Evolutionary conservation across 2,329 filamentous ascomycete species (phyloP), one percentile per base, ranked within the genome.

Genomic region (Pochonia chlamydosporia): DNA sequence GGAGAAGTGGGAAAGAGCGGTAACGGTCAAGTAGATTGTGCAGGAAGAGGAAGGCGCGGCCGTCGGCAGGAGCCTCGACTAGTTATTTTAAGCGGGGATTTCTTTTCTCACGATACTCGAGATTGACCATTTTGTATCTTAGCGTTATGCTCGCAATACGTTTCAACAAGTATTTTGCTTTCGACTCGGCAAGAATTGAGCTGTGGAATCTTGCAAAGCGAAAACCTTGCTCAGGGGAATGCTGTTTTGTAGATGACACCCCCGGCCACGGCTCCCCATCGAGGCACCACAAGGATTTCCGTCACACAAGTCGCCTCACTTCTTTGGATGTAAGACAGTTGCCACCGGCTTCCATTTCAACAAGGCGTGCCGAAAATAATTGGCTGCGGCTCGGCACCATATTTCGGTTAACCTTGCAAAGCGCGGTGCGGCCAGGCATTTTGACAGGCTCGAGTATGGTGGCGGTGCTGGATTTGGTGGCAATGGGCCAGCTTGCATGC

Each of bases 11-110:
- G 26, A 39, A 23, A 10, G 16, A 20, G 35, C 35, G 20, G 35
- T n/a, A 23, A 10, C 20, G 20, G 20, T 39, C 18, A 23, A 39
- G 9, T 11, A 36, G 33, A 36, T 36, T 36, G 33, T 36, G 33
- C 35, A 23, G 35, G 35, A n/a, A 46, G 44, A 23, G 35, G 35
- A n/a, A 46, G 44, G 44, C n/a, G 44, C 44, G 35, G 20, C 44
- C 40, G 44, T 37, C 41, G 28, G n/a, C 14, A n/a, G 25, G 44
- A 30, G 43, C 26, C 23, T 31, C 28, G 28, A n/a, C n/a, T 13
- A 39, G 24, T 9, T 26, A 11, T 40, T 9, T 23, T 20, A 14
- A 33, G 35, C 35, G 35, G 35, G 33, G 18, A 39, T 23, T 13
- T 18, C 18, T 5, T 23, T 39, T 33, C n/a, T 46, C 37, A 41